Base-by-base conservation (phyloP, 139 green algal species). In the Marvania coccoides region DNA sequence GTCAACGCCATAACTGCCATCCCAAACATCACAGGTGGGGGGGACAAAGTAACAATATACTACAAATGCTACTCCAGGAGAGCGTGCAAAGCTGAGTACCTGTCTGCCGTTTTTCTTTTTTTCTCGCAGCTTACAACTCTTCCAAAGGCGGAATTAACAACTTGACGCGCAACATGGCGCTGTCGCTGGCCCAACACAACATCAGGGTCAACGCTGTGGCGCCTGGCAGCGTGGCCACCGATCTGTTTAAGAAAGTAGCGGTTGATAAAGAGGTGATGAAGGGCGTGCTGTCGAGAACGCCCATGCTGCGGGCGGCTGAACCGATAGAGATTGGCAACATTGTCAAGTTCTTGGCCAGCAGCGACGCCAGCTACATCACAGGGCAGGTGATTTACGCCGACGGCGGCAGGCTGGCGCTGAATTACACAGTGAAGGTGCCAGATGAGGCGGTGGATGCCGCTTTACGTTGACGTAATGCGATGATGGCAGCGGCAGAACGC, bases 141-240 rank as follows among this genome's bases (percentile, higher is more conserved):
- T 79, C 74, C 61, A 96, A 96, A 77, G 89, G 89, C 10, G 89
- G 89, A 10, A 68, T 96, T 30, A 80, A 92, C 73, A 90, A 90
- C 59, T 81, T 96, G 24, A 96, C 87, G 0, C 72, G 82, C 19
- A 84, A 70, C 67, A 92, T 92, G 88, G 70, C 89, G 19, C 61
- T 96, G 55, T 64, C 85, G 0, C 78, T 96, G 45, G 87, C 84
- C 8, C 74, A 76, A 0, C 77, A 96, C 57, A 83, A 81, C 55
- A 90, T 96, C n/a, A 62, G 89, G 0, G 89, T 96, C 28, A 96
- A 95, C 47, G 76, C 78, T 23, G 82, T 96, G 23, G 88, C 76
- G 1, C 89, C 89, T 0, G 89, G 89, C 53, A 85, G 68, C 65
- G 95, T 96, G 61, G 73, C 77, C 56, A 96, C 89, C 0, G 87